phyloP scores from a whole-genome alignment of 805 yeast genomes.

The Saturnispora silvae region DNA sequence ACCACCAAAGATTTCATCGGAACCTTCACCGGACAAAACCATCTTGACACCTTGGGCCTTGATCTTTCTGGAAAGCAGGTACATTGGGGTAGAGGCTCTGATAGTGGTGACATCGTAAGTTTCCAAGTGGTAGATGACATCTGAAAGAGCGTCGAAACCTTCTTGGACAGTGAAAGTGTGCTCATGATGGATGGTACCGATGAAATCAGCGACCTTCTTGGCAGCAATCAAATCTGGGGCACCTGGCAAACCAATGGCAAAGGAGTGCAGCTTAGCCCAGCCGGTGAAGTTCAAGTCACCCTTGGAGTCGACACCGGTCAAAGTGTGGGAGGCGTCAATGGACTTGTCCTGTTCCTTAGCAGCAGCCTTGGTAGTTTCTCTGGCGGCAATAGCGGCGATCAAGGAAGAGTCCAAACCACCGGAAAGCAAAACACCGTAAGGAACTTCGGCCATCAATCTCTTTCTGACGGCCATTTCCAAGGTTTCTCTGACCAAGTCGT shows the following conservation, averaged over 20 bases:
- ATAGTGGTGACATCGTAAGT: conserved; percentile 98
- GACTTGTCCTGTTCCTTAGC: conserved; percentile 30
- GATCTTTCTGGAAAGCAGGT: conserved; percentile 87
- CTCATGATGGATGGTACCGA: conserved; percentile 95
- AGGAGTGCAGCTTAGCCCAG: conserved; percentile 80
- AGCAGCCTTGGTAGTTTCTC: conserved; percentile 82
- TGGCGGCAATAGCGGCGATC: conserved; percentile 93
- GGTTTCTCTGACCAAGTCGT: conserved; percentile 57
- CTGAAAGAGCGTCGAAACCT: conserved; percentile 90
- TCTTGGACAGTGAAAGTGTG: conserved; percentile 95
- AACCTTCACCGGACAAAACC: conserved; percentile 98
- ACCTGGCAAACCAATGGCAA: conserved; percentile 93
- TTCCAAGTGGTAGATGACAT: conserved; percentile 91
- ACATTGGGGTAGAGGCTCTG: conserved; percentile 99
- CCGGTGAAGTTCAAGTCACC: conserved; percentile 76
- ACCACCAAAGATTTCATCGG: conserved; percentile 98
- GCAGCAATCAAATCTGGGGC: conserved; percentile 98
- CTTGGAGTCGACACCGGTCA: conserved; percentile 85
- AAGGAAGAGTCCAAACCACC: conserved; percentile 97
- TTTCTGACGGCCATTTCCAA: conserved; percentile 94
- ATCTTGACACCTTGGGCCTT: conserved; percentile 99
- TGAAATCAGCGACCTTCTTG: conserved; percentile 88
- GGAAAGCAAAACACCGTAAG: conserved; percentile 92
- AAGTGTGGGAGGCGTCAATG: conserved; percentile 48
- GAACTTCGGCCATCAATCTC: conserved; percentile 99